Percentiles rank a stretch among this genome's conserved stretches.
These are phyloP conservation scores for Neurospora pannonica DNA, from an alignment of 495 filamentous ascomycete genomes.

Conservation along the genomic window DNA sequence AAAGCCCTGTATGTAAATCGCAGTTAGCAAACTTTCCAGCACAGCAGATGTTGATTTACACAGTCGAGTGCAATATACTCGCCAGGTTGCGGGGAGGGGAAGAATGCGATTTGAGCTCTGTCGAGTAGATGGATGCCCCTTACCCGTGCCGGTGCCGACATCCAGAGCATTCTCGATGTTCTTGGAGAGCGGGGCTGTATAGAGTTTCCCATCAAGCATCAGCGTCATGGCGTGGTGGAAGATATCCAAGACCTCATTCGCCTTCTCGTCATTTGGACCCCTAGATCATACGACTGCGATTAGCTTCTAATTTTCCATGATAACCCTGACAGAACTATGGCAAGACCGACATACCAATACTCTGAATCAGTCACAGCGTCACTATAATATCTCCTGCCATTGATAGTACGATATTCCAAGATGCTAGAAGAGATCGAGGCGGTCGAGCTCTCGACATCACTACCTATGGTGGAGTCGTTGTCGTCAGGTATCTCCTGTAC, in stretches of 20 bases:
- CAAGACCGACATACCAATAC: conserved; percentile 16
- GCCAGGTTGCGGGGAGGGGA: background rate
- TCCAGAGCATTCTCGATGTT: conserved; percentile 44
- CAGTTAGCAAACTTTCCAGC: background rate
- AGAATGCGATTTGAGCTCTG: background rate
- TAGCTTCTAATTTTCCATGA: background rate
- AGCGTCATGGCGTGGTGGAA: conserved; percentile 20
- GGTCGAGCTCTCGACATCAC: conserved; percentile 15
- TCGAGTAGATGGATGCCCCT: background rate
- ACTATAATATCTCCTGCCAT: conserved; percentile 22
- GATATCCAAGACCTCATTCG: conserved; percentile 25
- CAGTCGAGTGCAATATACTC: background rate
- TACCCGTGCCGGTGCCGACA: conserved; percentile 50
- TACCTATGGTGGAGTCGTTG: conserved; percentile 27
- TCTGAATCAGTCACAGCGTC: conserved; percentile 7
- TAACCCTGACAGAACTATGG: too few species aligned
- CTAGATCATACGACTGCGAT: conserved; percentile 6
- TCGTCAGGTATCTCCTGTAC: conserved; percentile 10
- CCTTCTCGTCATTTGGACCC: conserved; percentile 23
- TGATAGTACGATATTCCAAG: conserved; percentile 23
- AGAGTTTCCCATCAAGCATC: conserved; percentile 39
- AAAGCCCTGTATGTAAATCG: conserved; percentile 14
- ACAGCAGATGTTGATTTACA: background rate
- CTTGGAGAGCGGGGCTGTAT: conserved; percentile 42
- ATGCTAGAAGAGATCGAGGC: conserved; percentile 28